Evolutionary conservation across 2,329 filamentous ascomycete species (phyloP).

Genomic region (Nothophoma quercina): DNA sequence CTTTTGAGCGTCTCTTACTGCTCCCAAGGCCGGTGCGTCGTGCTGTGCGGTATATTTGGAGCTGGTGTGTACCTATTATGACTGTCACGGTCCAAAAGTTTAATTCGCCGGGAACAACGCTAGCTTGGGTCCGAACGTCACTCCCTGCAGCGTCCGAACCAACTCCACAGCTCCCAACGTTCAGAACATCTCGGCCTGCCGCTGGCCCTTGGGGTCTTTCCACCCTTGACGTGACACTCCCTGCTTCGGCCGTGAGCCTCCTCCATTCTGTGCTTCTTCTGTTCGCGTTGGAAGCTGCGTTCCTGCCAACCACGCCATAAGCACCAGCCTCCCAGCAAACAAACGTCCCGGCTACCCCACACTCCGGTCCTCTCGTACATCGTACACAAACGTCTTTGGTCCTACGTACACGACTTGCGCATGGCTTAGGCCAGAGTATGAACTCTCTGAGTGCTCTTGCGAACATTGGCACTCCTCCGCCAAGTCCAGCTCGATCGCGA

Average conservation of each 20-base stretch:
- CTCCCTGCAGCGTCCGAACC: constrained; percentile 9
- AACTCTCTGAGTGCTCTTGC: constrained; percentile 97
- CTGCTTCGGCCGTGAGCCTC: constrained; percentile 4
- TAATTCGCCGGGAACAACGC: constrained; percentile 2
- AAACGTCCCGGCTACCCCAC: constrained; percentile 14
- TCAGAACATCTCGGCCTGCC: constrained; percentile 16
- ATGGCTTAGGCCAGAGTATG: constrained; percentile 72
- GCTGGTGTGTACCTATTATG: constrained; percentile 8
- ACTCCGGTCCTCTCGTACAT: background rate
- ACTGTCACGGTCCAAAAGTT: constrained; percentile 1
- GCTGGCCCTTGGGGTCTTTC: constrained; percentile 20
- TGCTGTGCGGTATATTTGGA: constrained; percentile 5
- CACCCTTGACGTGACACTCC: constrained; percentile 7
- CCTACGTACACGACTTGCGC: constrained; percentile 15
- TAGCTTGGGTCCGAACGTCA: constrained; percentile 10
- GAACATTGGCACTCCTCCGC: constrained; percentile 67
- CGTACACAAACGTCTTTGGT: background rate
- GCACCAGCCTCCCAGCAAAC: constrained; percentile 19
- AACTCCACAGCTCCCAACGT: constrained; percentile 19
- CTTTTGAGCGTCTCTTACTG: background rate
- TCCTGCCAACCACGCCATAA: constrained; percentile 18
- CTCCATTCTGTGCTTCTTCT: constrained; percentile 3
- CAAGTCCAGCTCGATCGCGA: constrained; percentile 60
- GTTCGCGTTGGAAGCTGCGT: constrained; percentile 7
- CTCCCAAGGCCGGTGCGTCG: background rate